phyloP scores from a whole-genome alignment of 176 grass and related monocot species.

The Zizania latifolia region DNA sequence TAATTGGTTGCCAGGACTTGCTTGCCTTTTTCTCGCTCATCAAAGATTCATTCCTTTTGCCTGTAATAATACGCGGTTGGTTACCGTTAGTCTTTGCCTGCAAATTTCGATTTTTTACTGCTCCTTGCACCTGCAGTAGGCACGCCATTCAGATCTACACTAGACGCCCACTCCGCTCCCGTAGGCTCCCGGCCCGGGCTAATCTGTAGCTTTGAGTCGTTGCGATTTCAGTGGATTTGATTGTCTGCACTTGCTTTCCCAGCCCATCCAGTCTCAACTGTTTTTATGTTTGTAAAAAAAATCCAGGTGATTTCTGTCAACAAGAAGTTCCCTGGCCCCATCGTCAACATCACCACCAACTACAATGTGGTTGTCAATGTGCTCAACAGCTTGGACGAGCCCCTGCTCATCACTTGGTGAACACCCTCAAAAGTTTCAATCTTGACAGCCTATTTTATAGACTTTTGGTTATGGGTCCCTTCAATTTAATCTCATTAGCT shows the following conservation, averaged over 20 bases:
- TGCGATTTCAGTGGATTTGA: too few species aligned
- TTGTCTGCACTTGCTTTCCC: background rate
- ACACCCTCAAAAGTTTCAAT: background rate
- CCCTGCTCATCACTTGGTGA: constrained; percentile 76
- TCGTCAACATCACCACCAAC: constrained; percentile 76
- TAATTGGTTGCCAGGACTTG: background rate
- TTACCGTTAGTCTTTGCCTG: background rate
- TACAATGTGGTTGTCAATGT: constrained; percentile 77
- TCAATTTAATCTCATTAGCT: background rate
- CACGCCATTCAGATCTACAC: too few species aligned
- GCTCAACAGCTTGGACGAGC: constrained; percentile 89
- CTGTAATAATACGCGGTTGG: background rate
- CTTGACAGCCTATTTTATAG: background rate
- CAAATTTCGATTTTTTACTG: background rate
- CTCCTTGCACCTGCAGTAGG: too few species aligned
- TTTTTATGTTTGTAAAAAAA: too few species aligned
- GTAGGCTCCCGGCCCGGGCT: too few species aligned
- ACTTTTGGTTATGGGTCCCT: background rate
- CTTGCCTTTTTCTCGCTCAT: background rate
- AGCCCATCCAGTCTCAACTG: too few species aligned
- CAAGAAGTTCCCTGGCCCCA: constrained; percentile 75
- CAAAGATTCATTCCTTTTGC: background rate
- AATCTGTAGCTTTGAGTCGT: too few species aligned
- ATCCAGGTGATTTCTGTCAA: constrained; percentile 75
- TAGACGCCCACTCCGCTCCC: too few species aligned